Conservation (phyloP, 1,139 yeast genomes). For the Scheffersomyces lignicola region DNA sequence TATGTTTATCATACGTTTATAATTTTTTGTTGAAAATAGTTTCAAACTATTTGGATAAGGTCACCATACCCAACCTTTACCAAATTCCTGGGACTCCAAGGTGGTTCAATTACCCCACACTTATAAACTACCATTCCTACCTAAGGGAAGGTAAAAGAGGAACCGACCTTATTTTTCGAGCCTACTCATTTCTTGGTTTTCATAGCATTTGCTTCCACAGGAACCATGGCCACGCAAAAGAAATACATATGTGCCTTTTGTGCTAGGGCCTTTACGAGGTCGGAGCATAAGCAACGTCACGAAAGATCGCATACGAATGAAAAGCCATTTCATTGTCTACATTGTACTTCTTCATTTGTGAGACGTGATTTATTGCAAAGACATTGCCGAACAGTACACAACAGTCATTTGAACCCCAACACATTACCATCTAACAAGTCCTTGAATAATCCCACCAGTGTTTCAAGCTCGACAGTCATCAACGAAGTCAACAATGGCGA, state of each 20-base stretch:
- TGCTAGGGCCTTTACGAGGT: conserved; percentile 75
- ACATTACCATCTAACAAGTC: conserved; percentile 13
- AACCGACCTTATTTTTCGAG: too few species aligned
- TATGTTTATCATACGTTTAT: too few species aligned
- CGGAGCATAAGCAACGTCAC: conserved; percentile 81
- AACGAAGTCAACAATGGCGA: neutral
- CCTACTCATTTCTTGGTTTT: too few species aligned
- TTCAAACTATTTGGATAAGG: too few species aligned
- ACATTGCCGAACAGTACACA: conserved; percentile 78
- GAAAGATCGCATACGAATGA: conserved; percentile 84
- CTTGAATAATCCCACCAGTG: conserved; percentile 12
- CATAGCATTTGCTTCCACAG: too few species aligned
- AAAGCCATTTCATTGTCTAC: conserved; percentile 74
- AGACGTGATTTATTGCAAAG: conserved; percentile 74
- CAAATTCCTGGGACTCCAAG: neutral
- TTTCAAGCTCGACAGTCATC: neutral
- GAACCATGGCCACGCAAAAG: conserved; percentile 53
- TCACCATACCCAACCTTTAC: too few species aligned
- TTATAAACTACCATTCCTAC: too few species aligned
- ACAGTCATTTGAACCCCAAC: conserved; percentile 20
- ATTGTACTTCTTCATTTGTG: conserved; percentile 73
- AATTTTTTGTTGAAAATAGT: too few species aligned
- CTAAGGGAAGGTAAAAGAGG: too few species aligned
- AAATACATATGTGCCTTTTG: conserved; percentile 80
- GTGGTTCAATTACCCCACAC: neutral